These are phyloP conservation scores for Saccharomycopsis oosterbeekiorum DNA, from an alignment of 805 yeast genomes.

Conservation along the genomic window DNA sequence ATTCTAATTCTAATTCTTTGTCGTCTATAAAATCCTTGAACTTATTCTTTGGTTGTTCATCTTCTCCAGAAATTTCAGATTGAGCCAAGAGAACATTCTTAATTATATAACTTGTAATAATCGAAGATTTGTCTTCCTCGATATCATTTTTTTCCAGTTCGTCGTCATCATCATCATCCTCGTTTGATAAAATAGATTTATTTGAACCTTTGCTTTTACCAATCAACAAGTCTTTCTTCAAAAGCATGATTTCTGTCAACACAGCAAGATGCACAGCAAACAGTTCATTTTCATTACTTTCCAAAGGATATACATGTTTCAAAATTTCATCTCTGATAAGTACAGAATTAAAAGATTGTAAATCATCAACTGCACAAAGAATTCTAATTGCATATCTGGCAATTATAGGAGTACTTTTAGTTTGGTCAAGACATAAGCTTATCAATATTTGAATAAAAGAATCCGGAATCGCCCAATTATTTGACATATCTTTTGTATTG, in stretches of 20 bases:
- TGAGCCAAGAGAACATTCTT: slow-evolving; percentile 54
- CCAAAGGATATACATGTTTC: slow-evolving; percentile 40
- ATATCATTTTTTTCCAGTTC: slow-evolving; percentile 35
- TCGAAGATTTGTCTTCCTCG: slow-evolving; percentile 41
- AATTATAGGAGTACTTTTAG: slow-evolving; percentile 45
- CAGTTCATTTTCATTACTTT: slow-evolving; percentile 25
- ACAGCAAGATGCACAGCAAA: slow-evolving; percentile 50
- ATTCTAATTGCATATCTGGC: slow-evolving; percentile 58
- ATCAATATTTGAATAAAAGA: slow-evolving; percentile 2
- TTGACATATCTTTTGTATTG: background rate
- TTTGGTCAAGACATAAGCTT: background rate
- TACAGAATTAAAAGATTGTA: slow-evolving; percentile 32
- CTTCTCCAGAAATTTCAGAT: slow-evolving; percentile 35
- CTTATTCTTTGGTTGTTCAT: slow-evolving; percentile 20
- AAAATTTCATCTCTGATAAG: slow-evolving; percentile 29
- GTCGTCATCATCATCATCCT: background rate
- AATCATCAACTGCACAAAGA: slow-evolving; percentile 31
- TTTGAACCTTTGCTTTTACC: background rate
- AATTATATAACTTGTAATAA: slow-evolving; percentile 49
- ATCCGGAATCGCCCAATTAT: background rate
- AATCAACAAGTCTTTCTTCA: background rate
- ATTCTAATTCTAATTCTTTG: slow-evolving; percentile 26
- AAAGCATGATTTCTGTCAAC: slow-evolving; percentile 39
- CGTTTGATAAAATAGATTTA: background rate
- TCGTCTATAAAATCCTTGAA: slow-evolving; percentile 41